Evolutionary conservation across 2,329 filamentous ascomycete genomes (phyloP).

Genomic region (Fusarium dimerum): DNA sequence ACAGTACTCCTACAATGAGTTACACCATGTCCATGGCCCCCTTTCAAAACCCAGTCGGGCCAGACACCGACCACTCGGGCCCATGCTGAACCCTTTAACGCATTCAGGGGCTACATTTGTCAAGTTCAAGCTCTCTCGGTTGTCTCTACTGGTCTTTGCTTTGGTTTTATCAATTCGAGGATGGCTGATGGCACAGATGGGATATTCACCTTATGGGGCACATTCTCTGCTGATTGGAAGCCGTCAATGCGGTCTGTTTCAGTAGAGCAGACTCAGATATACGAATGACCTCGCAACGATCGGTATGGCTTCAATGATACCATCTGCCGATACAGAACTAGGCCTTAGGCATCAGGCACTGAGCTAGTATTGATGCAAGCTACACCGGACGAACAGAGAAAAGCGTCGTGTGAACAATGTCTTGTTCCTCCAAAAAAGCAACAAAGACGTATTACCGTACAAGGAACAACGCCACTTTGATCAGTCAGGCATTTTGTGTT

Average conservation of each 20-base stretch:
- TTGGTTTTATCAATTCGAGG: no score
- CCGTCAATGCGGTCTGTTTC: no score
- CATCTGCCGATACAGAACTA: no score
- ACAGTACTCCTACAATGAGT: conserved; percentile 22
- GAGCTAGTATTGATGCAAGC: no score
- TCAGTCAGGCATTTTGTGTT: neutral
- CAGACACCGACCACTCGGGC: conserved; percentile 19
- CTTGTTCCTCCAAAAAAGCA: neutral
- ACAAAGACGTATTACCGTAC: neutral
- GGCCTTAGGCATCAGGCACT: no score
- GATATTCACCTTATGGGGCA: no score
- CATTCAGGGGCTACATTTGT: conserved; percentile 6
- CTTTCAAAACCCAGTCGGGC: conserved; percentile 21
- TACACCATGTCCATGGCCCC: conserved; percentile 29
- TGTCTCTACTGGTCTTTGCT: neutral
- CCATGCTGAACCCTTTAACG: conserved; percentile 26
- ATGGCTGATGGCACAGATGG: no score
- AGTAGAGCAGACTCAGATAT: no score
- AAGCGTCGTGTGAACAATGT: neutral
- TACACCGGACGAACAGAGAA: neutral
- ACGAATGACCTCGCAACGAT: no score
- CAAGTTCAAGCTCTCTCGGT: conserved; percentile 4
- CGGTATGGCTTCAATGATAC: no score
- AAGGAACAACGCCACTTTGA: neutral
- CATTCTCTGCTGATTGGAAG: no score